Evolutionary conservation across 2,329 filamentous ascomycete species (phyloP).

Genomic region (Aspergillus oerlinghausenensis): DNA sequence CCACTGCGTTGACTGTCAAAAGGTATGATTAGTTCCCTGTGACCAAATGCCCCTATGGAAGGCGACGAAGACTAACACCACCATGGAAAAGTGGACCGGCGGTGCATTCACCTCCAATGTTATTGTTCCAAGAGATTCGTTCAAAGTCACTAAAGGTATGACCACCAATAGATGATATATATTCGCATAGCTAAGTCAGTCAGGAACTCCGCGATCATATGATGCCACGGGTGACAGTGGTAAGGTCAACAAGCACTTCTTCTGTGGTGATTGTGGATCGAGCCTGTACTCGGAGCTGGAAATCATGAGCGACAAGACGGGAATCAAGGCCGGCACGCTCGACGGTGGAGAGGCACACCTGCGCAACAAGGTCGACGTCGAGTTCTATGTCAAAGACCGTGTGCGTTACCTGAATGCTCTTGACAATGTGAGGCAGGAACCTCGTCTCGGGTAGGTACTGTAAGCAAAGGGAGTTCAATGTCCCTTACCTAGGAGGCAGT

Average conservation of each 20-base stretch:
- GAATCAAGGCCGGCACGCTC: constrained; percentile 50
- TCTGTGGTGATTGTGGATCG: constrained; percentile 51
- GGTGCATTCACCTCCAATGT: constrained; percentile 54
- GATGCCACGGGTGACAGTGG: constrained; percentile 47
- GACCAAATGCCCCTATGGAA: not conserved
- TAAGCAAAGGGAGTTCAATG: not conserved
- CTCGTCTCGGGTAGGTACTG: constrained; percentile 14
- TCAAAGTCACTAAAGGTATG: constrained; percentile 48
- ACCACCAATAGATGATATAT: not conserved
- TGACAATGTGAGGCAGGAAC: constrained; percentile 48
- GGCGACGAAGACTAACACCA: not conserved
- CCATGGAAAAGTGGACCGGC: constrained; percentile 44
- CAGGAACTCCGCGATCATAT: constrained; percentile 46
- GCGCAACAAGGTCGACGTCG: constrained; percentile 43
- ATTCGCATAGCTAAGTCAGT: not conserved
- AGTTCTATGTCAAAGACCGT: constrained; percentile 52
- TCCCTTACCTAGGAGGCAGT: not conserved
- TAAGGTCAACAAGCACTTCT: constrained; percentile 54
- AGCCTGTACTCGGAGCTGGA: constrained; percentile 51
- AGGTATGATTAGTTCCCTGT: constrained; percentile 31
- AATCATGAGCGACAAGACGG: constrained; percentile 48
- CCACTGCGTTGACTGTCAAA: constrained; percentile 53
- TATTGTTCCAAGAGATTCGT: constrained; percentile 44
- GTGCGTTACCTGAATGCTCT: constrained; percentile 41
- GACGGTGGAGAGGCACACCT: constrained; percentile 47